phyloP scores from a whole-genome alignment of 1,284 basidiomycete genomes.

The Cryptococcus hybrid region DNA sequence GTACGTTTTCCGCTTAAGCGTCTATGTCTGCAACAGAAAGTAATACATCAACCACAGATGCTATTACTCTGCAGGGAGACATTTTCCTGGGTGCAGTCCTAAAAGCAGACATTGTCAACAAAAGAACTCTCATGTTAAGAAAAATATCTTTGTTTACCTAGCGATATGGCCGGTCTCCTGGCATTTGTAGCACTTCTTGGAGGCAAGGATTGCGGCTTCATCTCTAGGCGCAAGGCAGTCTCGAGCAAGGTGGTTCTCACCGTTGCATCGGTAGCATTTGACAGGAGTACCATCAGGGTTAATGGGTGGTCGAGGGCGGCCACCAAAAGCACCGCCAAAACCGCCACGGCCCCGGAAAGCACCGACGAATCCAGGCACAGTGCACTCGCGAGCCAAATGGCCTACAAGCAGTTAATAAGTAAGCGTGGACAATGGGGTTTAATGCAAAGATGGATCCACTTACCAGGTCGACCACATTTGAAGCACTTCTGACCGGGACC shows the following conservation, averaged over 20 bases:
- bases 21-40: too few relatives aligned
- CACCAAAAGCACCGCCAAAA: constrained; percentile 22
- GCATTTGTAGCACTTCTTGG: constrained; percentile 51
- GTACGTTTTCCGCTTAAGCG: too few relatives aligned
- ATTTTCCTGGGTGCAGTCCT: constrained; percentile 15
- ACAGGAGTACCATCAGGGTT: constrained; percentile 47
- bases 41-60: too few relatives aligned
- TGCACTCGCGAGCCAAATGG: constrained; percentile 44
- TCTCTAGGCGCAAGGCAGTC: constrained; percentile 48
- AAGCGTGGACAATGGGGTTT: not conserved
- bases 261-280: constrained; percentile 51
- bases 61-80: too few relatives aligned
- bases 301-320: constrained; percentile 15
- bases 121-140: not conserved
- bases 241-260: constrained; percentile 48
- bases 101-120: not conserved
- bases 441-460: constrained; percentile 1
- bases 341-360: constrained; percentile 28
- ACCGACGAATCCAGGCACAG: constrained; percentile 18
- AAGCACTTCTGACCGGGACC: constrained; percentile 73
- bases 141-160: constrained; percentile 6
- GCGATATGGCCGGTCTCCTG: constrained; percentile 49
- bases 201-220: constrained; percentile 35
- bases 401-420: constrained; percentile 11
- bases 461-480: constrained; percentile 41